Percentiles rank a stretch among this genome's conserved stretches.
These are phyloP conservation scores for Alternaria postmessia DNA, from an alignment of 2,329 filamentous ascomycete genomes.

Conservation along the genomic window DNA sequence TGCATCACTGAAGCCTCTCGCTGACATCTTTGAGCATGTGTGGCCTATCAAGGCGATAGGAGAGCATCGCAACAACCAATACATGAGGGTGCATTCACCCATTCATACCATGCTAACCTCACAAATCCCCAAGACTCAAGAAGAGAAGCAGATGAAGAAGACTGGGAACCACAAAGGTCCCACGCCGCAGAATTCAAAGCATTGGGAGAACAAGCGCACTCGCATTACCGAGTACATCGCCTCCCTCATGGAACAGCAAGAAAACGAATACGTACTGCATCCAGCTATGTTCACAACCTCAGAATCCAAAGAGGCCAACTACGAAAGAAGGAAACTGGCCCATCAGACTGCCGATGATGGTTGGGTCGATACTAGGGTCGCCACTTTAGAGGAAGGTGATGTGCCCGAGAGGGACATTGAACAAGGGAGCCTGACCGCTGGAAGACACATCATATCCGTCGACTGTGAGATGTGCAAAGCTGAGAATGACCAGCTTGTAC, in stretches of 20 bases:
- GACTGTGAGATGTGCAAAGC: conserved; percentile 99
- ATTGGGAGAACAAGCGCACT: conserved; percentile 78
- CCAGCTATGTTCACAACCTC: conserved; percentile 72
- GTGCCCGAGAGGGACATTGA: conserved; percentile 76
- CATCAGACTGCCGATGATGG: conserved; percentile 65
- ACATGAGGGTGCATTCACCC: conserved; percentile 82
- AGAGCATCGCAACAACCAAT: conserved; percentile 71
- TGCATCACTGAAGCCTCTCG: conserved; percentile 65
- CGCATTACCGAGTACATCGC: conserved; percentile 82
- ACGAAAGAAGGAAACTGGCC: conserved; percentile 60
- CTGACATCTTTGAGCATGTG: conserved; percentile 83
- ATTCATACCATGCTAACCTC: conserved; percentile 83
- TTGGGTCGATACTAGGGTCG: conserved; percentile 83
- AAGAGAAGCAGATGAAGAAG: conserved; percentile 68
- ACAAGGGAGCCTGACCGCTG: conserved; percentile 82
- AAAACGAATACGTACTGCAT: conserved; percentile 86
- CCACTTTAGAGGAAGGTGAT: conserved; percentile 70
- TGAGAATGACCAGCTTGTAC: conserved; percentile 77
- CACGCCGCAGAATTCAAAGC: conserved; percentile 68
- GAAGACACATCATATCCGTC: conserved; percentile 78
- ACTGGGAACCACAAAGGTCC: conserved; percentile 54
- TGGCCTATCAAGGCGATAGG: conserved; percentile 91
- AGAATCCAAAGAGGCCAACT: conserved; percentile 63
- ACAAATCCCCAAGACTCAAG: conserved; percentile 72
- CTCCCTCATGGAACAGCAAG: conserved; percentile 74